A percentile compares a stretch with the other conserved stretches of the same genome.
phyloP scores from a whole-genome alignment of 192 early-diverging fungal species.

The Backusella sp. region DNA sequence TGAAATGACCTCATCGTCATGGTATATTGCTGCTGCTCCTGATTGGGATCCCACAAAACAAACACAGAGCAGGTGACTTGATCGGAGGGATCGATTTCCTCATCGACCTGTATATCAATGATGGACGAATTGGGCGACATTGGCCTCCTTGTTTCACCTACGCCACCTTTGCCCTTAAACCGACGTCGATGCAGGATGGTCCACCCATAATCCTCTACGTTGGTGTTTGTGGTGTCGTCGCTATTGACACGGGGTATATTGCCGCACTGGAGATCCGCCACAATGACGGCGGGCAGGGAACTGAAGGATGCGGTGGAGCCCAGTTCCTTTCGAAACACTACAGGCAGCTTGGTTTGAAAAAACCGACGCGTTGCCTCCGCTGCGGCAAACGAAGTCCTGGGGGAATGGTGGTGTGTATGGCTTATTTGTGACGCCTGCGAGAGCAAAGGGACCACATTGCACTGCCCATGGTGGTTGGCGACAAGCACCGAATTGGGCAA shows the following conservation, averaged over 20 bases:
- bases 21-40: not conserved
- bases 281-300: constrained; percentile 25
- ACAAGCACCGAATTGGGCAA: constrained; percentile 20
- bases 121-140: not conserved
- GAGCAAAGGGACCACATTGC: not conserved
- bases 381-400: not conserved
- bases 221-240: not conserved
- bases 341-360: constrained; percentile 28
- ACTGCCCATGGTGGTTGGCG: not conserved
- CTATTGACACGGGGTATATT: constrained; percentile 13
- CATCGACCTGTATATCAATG: not conserved
- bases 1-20: constrained; percentile 4
- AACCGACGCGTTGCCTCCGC: constrained; percentile 18
- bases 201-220: constrained; percentile 24
- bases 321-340: constrained; percentile 22
- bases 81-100: constrained; percentile 10
- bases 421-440: constrained; percentile 2
- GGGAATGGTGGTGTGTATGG: not conserved
- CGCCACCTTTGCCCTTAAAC: constrained; percentile 5
- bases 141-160: not conserved
- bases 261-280: constrained; percentile 29
- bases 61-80: constrained; percentile 27
- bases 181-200: constrained; percentile 27
- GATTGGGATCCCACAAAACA: constrained; percentile 15
- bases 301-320: constrained; percentile 12